phyloP scores from a whole-genome alignment of 352 stramenopile species.

The Phytophthora crassamura region DNA sequence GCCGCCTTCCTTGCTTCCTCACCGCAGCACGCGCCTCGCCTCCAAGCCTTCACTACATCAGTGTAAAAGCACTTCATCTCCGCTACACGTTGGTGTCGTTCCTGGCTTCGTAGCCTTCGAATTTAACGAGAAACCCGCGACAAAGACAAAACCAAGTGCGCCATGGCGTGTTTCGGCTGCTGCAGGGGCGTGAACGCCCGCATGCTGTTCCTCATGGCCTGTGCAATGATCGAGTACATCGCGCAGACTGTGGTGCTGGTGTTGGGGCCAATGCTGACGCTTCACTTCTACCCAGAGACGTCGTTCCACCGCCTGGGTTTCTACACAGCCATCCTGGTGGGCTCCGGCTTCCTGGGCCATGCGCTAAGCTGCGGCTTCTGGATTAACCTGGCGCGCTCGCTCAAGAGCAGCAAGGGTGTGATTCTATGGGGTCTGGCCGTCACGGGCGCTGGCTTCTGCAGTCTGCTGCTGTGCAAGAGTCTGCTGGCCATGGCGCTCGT shows the following conservation, averaged over 20 bases:
- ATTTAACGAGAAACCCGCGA: constrained; percentile 17
- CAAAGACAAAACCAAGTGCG: constrained; percentile 7
- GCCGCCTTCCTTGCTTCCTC: constrained; percentile 1
- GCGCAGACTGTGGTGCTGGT: constrained; percentile 75
- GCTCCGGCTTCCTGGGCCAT: constrained; percentile 72
- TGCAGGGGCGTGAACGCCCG: constrained; percentile 75
- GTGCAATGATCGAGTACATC: constrained; percentile 82
- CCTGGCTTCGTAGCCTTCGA: constrained; percentile 1
- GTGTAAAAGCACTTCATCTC: not conserved
- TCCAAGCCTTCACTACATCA: not conserved
- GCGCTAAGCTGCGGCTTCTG: constrained; percentile 77
- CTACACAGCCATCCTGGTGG: constrained; percentile 77
- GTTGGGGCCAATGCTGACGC: constrained; percentile 71
- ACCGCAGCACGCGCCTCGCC: not conserved
- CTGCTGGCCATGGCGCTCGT: constrained; percentile 79
- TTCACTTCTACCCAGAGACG: constrained; percentile 82
- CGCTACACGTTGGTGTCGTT: not conserved
- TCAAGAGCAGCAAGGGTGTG: constrained; percentile 82
- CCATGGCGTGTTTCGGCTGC: constrained; percentile 53
- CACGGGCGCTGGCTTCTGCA: constrained; percentile 73
- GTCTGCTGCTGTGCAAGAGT: constrained; percentile 78
- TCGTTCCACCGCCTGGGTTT: constrained; percentile 78
- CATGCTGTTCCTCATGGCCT: constrained; percentile 82
- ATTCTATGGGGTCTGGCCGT: constrained; percentile 84
- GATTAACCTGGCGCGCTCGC: constrained; percentile 77